phyloP scores from a whole-genome alignment of 495 filamentous ascomycete species.

The Talaromyces adpressus region DNA sequence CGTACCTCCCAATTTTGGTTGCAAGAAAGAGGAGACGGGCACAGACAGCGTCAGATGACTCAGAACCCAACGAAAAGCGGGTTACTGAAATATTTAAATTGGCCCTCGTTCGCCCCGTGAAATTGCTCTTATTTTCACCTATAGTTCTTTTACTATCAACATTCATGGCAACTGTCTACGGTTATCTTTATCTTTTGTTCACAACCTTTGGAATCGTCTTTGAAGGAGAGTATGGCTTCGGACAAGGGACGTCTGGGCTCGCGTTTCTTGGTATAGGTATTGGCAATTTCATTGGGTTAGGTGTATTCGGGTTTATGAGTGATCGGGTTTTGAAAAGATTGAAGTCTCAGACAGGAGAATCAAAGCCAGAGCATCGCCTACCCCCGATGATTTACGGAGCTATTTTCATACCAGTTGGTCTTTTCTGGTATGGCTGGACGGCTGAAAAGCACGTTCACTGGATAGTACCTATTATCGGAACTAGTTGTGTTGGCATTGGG shows the following conservation, averaged over 20 bases:
- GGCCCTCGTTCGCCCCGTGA: constrained; percentile 26
- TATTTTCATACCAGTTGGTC: constrained; percentile 18
- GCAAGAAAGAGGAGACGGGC: neutral
- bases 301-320: constrained; percentile 37
- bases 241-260: constrained; percentile 19
- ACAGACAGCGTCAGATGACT: no score
- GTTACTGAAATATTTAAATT: no score
- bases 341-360: constrained; percentile 1
- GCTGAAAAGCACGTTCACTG: constrained; percentile 20
- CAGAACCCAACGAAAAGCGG: no score
- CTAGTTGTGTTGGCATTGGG: constrained; percentile 18
- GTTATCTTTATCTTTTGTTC: constrained; percentile 22
- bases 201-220: constrained; percentile 27
- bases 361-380: constrained; percentile 18
- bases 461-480: constrained; percentile 29
- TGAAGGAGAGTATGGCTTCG: constrained; percentile 19
- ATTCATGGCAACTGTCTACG: constrained; percentile 27
- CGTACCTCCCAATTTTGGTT: constrained; percentile 33
- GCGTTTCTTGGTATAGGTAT: constrained; percentile 24
- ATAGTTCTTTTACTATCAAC: constrained; percentile 23
- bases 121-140: constrained; percentile 28
- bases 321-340: constrained; percentile 22
- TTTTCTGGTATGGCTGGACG: constrained; percentile 27
- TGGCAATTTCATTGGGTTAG: constrained; percentile 49
- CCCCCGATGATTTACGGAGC: constrained; percentile 10